A percentile compares a stretch with the other conserved stretches of the same genome.
These are phyloP conservation scores for Leptographium procerum DNA, from an alignment of 2,329 filamentous ascomycete genomes.

Conservation along the genomic window DNA sequence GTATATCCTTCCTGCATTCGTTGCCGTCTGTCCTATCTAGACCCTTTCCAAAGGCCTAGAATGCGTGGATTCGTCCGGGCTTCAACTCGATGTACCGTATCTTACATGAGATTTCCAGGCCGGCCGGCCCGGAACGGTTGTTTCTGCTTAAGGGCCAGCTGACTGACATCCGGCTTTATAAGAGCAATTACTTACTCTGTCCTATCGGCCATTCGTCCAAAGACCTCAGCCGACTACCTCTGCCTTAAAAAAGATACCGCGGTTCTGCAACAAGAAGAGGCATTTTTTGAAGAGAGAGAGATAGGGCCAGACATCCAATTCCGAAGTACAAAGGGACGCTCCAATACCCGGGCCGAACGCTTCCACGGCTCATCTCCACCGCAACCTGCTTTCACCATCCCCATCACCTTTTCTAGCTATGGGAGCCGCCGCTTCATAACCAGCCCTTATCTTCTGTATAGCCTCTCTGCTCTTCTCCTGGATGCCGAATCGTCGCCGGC, in stretches of 20 bases:
- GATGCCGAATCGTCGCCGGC: too few species aligned
- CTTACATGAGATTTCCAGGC: not conserved
- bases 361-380: not conserved
- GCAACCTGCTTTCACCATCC: not conserved
- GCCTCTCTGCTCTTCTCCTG: not conserved
- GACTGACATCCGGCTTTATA: not conserved
- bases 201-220: not conserved
- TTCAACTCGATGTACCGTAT: not conserved
- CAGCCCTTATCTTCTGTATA: not conserved
- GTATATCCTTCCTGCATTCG: not conserved
- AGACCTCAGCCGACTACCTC: not conserved
- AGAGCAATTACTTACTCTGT: not conserved
- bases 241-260: not conserved
- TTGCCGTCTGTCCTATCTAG: not conserved
- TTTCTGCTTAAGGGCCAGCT: not conserved
- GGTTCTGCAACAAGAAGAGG: not conserved
- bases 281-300: not conserved
- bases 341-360: not conserved
- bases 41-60: not conserved
- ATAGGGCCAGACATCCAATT: not conserved
- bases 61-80: not conserved
- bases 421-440: not conserved
- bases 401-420: not conserved
- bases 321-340: not conserved
- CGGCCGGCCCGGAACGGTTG: not conserved